Base-by-base conservation (phyloP, 495 filamentous ascomycete genomes). In the Trichoderma asperelloides region DNA sequence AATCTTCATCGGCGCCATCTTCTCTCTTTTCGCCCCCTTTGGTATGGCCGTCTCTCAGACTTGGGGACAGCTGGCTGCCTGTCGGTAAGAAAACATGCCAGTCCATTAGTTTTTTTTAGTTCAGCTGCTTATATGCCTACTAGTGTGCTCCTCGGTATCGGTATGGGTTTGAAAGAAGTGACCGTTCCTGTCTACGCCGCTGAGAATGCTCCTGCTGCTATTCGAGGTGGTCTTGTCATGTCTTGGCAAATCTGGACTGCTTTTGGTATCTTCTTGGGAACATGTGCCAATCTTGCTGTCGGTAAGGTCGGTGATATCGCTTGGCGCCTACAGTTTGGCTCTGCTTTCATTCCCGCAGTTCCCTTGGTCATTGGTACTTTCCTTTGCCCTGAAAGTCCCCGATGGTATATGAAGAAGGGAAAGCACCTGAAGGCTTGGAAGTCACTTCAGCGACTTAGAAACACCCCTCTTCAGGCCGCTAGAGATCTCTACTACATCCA, bases 211-310 rank as follows among this genome's bases (percentile, higher is more conserved):
- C 90, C 90, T 1, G 84, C 89, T 21, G 72, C 76, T 28, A 86
- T 93, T 63, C 84, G 90, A 70, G 89, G 89, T 57, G 87, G 82
- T 9, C 76, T 92, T 9, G 86, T 89, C 40, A 92, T 92, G 89
- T 82, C 76, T 28, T 91, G 88, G 85, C 85, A 88, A 68, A 25
- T 85, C 70, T 76, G 68, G 70, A 74, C 75, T 8, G 6, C 21
- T 6, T 13, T 45, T 37, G 25, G 23, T 71, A 69, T 64, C 21
- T 66, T 70, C 47, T 69, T 74, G 62, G 71, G 70, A 68, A 57
- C 64, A 25, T 63, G 40, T n/a, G 57, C 45, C 41, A 43, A 72
- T 64, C 39, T 69, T 55, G 66, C 67, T 67, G 62, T 68, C 70
- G 68, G 43, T n/a, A 66, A 69, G 11, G 66, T 70, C 1, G 69